These are phyloP conservation scores for Panicum miliaceum DNA, from an alignment of 176 grass and related monocot genomes.

Conservation along the genomic window DNA sequence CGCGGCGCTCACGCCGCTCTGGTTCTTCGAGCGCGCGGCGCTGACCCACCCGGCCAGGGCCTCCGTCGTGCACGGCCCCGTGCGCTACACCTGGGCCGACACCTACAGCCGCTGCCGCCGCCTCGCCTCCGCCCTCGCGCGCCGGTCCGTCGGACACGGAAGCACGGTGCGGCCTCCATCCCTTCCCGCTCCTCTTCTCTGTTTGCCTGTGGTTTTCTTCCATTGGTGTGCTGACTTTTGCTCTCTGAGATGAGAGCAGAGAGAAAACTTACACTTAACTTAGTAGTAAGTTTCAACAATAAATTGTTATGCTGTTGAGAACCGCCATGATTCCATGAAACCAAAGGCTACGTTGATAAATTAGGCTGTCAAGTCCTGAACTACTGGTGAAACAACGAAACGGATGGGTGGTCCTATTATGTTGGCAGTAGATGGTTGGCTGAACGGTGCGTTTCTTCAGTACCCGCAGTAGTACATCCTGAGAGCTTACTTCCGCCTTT, in stretches of 20 bases:
- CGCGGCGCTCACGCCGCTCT: slow-evolving; percentile 92
- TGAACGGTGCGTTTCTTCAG: slow-evolving; percentile 2
- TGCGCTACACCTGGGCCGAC: slow-evolving; percentile 89
- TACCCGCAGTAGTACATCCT: background rate
- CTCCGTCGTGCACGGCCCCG: slow-evolving; percentile 69
- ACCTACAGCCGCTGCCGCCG: slow-evolving; percentile 83
- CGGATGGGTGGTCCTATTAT: background rate
- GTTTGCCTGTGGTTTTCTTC: background rate
- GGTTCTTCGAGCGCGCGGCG: slow-evolving; percentile 92
- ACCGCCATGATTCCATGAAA: background rate
- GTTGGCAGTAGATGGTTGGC: slow-evolving; percentile 12
- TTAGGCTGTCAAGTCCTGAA: background rate
- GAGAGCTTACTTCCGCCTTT: slow-evolving; percentile 23
- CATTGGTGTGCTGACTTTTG: background rate
- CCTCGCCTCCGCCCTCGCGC: slow-evolving; percentile 80
- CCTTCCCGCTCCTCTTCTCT: too few species aligned
- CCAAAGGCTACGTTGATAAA: background rate
- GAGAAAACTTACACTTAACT: background rate
- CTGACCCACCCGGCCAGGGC: slow-evolving; percentile 69
- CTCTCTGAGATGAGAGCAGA: background rate
- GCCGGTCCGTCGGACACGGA: slow-evolving; percentile 64
- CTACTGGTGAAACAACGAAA: background rate
- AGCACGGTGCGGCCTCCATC: slow-evolving; percentile 55
- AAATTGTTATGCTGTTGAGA: background rate
- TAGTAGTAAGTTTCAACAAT: background rate